phyloP scores from a whole-genome alignment of 2,329 filamentous ascomycete species.

The Ambrosiella cleistominuta region DNA sequence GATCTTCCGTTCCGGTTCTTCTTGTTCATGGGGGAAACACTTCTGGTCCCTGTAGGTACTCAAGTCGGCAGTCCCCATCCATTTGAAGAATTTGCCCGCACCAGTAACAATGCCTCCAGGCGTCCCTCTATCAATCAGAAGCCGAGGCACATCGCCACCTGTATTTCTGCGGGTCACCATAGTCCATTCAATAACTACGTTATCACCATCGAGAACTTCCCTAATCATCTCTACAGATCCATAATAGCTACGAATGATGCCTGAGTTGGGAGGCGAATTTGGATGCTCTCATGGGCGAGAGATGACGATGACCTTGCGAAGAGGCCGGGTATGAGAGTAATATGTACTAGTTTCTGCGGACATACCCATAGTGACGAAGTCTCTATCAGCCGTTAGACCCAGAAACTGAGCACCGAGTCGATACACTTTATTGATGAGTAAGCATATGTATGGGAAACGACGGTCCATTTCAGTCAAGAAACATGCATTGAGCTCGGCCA shows the following conservation, averaged over 20 bases:
- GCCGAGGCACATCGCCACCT: conserved; percentile 71
- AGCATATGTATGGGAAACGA: neutral
- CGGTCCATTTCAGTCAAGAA: conserved; percentile 24
- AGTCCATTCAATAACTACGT: conserved; percentile 53
- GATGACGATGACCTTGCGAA: conserved; percentile 67
- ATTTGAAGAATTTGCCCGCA: conserved; percentile 65
- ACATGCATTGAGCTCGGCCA: conserved; percentile 8
- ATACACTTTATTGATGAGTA: conserved; percentile 38
- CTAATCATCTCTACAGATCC: conserved; percentile 85
- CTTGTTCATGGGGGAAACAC: neutral
- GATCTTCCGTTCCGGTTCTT: neutral
- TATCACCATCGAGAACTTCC: conserved; percentile 31
- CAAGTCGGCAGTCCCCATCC: conserved; percentile 27
- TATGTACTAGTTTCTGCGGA: conserved; percentile 23
- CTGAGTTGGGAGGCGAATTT: conserved; percentile 48
- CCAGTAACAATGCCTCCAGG: conserved; percentile 65
- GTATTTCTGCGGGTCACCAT: conserved; percentile 86
- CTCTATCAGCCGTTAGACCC: conserved; percentile 69
- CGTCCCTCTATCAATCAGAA: conserved; percentile 81
- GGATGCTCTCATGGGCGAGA: conserved; percentile 71
- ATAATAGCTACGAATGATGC: conserved; percentile 70
- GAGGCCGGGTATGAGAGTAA: conserved; percentile 20
- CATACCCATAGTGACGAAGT: conserved; percentile 68
- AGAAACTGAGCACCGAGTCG: conserved; percentile 81
- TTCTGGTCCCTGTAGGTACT: conserved; percentile 1